Base-by-base conservation (phyloP, 2,329 filamentous ascomycete species). In the Mycosphaerella sp. region DNA sequence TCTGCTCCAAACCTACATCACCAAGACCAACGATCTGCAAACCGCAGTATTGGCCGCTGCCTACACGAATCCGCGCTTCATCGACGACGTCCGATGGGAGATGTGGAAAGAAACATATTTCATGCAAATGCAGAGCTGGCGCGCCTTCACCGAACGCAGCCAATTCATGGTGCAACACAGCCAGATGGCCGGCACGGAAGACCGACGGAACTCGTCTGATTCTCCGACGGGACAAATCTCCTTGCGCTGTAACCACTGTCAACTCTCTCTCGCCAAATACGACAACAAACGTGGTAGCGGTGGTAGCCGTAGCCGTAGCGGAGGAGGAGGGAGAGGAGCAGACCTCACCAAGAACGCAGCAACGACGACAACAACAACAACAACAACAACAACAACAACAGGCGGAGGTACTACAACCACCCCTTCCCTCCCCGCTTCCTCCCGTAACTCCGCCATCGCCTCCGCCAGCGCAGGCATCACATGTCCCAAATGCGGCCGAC, bases 101-200 rank as follows among this genome's bases (percentile, higher is more conserved):
- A 82, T 85, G 52, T 92, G 88, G 86, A 84, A 86, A 58, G 90
- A 92, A 67, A 80, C 84, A 53, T 82, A 84, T 47, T 83, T 88
- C 62, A 79, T 87, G 38, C 73, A 84, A 78, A 60, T 87, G 87
- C 78, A 86, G 79, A 69, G 80, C 78, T 84, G 81, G 80, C 79
- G 79, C 51, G 73, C 81, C 52, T 91, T 88, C 72, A 82, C 86
- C 58, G 80, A 87, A 60, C 82, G 87, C 45, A 86, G 86, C 51
- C 85, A 85, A 64, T 92, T 90, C 70, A 85, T 88, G 61, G 85
- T 87, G 56, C 84, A 87, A 67, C 86, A 87, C 65, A 88, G 85
- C 23, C 82, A 83, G 59, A 80, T 80, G 61, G 85, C 84, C 8
- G 72, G 75, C 61, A 81, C 84, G 54, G 80, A 81, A 50, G 79